Evolutionary conservation across 495 filamentous ascomycete genomes (phyloP), one percentile per base, ranked within the genome.

Genomic region (Podospora conica): DNA sequence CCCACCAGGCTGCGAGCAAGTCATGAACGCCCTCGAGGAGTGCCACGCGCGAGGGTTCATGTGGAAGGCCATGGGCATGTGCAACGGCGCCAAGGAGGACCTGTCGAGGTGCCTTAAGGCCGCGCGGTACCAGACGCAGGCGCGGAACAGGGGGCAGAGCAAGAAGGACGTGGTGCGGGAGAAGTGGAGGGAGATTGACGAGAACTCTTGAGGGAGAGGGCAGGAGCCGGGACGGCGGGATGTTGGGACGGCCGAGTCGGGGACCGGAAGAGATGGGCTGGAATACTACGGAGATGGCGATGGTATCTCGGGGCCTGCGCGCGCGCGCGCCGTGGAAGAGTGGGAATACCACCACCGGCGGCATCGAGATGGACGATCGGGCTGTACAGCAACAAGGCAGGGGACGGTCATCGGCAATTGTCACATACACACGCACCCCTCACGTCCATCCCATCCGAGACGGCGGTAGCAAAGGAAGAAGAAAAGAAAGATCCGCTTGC

Each of bases 41-140:
- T 98, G 95, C 80, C 95, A 98, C 75, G 93, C 91, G 12, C 84
- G 85, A 53, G 94, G 94, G 27, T 98, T 98, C 81, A 74, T 98
- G 9, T 91, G 88, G 83, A 96, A 95, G 75, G 85, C 89, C 2
- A 78, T 90, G 54, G 95, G 95, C 55, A 92, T 88, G 82, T 98
- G 95, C 87, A 98, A 90, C 73, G 84, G 88, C 31, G 85, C 88
- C 58, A 98, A 98, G 77, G 77, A 82, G 27, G 79, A 91, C 24
- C 89, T 98, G 61, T 93, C 89, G 76, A 80, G 85, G 68, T 98
- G 95, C 76, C 83, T 98, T 24, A 83, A 89, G 55, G 87, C 82
- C 8, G 91, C 96, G 76, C 84, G 95, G 66, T 75, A 86, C 6
- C 88, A 93, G 75, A 87, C 87, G 24, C 93, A 91, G 25, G 86